Evolutionary conservation across 495 filamentous ascomycete species (phyloP).

Genomic region (Rhizodiscina lignyota): DNA sequence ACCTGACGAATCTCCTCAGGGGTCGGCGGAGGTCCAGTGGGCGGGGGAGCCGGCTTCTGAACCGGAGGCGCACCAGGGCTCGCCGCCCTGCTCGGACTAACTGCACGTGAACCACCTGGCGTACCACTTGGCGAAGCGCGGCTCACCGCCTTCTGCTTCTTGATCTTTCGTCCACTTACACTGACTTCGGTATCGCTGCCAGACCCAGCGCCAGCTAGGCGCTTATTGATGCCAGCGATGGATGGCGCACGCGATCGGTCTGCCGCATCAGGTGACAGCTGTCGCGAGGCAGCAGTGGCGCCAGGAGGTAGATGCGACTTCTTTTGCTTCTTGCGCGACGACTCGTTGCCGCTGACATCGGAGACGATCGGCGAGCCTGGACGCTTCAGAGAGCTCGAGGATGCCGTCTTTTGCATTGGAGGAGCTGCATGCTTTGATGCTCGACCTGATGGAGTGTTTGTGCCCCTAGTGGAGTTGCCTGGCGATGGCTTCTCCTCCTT

Average conservation of each 20-base stretch:
- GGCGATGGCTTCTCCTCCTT: conserved; percentile 8
- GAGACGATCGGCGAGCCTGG: conserved; percentile 75
- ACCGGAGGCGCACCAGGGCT: too few relatives aligned
- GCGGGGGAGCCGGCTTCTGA: too few relatives aligned
- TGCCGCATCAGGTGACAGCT: conserved; percentile 31
- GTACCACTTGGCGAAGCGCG: conserved; percentile 23
- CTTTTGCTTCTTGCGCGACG: conserved; percentile 75
- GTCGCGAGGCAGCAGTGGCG: conserved; percentile 26
- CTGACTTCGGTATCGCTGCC: conserved; percentile 70
- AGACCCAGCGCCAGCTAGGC: conserved; percentile 44
- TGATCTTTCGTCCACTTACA: conserved; percentile 50
- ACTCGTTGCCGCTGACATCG: conserved; percentile 81
- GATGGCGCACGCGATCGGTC: conserved; percentile 22
- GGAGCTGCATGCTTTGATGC: conserved; percentile 13
- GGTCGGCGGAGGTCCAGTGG: conserved; percentile 25
- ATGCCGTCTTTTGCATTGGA: conserved; percentile 41
- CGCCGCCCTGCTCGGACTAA: conserved; percentile 19
- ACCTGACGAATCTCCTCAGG: conserved; percentile 54
- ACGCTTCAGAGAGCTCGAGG: conserved; percentile 60
- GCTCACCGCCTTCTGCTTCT: conserved; percentile 41
- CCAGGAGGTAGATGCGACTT: conserved; percentile 32
- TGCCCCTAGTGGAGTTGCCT: conserved; percentile 40
- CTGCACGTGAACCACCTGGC: conserved; percentile 21
- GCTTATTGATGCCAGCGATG: conserved; percentile 27
- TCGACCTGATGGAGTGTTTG: conserved; percentile 51